Percentiles rank a stretch among this genome's conserved stretches.
These are phyloP conservation scores for Moringa oleifera DNA, from an alignment of 345 rosid species.

Conservation along the genomic window DNA sequence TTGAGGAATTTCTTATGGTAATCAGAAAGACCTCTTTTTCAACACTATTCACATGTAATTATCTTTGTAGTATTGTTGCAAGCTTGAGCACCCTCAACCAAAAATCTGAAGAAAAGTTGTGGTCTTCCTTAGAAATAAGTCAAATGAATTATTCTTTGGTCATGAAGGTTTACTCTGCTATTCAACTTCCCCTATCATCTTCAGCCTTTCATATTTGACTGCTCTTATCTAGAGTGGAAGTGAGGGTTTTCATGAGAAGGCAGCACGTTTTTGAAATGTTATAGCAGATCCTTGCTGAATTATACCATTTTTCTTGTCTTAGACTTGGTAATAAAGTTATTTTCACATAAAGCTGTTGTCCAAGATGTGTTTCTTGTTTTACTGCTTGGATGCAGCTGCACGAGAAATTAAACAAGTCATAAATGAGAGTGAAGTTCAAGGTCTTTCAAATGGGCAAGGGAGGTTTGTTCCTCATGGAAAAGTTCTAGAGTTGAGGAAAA, in stretches of 20 bases:
- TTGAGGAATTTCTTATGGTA: too few relatives aligned
- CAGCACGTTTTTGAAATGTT: background rate
- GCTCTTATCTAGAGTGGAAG: too few relatives aligned
- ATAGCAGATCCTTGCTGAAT: background rate
- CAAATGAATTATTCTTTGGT: too few relatives aligned
- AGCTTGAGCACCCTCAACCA: too few relatives aligned
- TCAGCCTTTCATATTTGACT: too few relatives aligned
- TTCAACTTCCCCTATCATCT: too few relatives aligned
- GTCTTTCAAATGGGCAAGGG: conserved; percentile 50
- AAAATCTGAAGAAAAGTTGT: too few relatives aligned
- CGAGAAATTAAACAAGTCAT: conserved; percentile 20
- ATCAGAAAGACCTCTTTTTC: too few relatives aligned
- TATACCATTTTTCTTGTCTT: conserved; percentile 9
- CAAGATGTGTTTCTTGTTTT: conserved; percentile 5
- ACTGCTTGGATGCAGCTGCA: conserved; percentile 27
- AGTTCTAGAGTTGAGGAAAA: conserved; percentile 59
- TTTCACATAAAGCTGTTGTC: conserved; percentile 2
- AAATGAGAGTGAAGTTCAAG: conserved; percentile 24
- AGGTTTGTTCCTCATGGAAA: conserved; percentile 61
- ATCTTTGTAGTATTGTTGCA: too few relatives aligned
- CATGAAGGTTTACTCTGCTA: too few relatives aligned
- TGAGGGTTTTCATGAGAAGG: background rate
- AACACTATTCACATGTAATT: too few relatives aligned
- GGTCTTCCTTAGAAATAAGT: too few relatives aligned
- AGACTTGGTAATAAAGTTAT: background rate